Evolutionary conservation across 495 filamentous ascomycete genomes (phyloP), one percentile per base, ranked within the genome.

Genomic region (Daldinia decipiens): DNA sequence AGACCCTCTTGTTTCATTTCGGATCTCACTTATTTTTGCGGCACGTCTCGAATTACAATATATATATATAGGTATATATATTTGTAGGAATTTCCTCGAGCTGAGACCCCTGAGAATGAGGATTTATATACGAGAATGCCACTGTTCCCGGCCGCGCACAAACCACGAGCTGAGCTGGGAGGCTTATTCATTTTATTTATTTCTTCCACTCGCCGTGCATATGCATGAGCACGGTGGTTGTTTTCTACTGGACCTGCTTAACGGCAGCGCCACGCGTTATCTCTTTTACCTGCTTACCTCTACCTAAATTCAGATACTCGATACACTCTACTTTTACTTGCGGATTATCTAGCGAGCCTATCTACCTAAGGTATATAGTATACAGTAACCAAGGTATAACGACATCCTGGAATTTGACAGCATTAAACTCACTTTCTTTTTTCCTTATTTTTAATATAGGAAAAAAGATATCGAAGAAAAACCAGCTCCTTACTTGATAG

Each of bases 1-100:
- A 43, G 58, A 52, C 58, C 61, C 34, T 56, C 21, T 66, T 66
- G 57, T 71, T 71, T 71, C 62, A 62, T 47, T 66, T 47, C 62
- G 6, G 39, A 65, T 65, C 27, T 66, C 52, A 40, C 47, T 32
- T 71, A 36, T 47, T 59, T 59, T 61, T 26, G 32, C 43, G 34
- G 27, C 9, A 36, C 51, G 62, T 71, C 59, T 71, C 54, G 58
- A 63, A 58, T 43, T 71, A 62, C 63, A 45, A 67, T 63, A 50
- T 56, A 56, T 31, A 36, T 45, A 19, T 45, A n/a, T 45, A 45
- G 32, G 27, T 53, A 29, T 53, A 26, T 4, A 31, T 26, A 13
- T n/a, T 12, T 13, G 50, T 24, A 53, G 19, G 43, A 47, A 47
- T 9, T 24, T 24, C 50, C 26, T 31, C 13, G 50, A 53, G 12